Conservation (phyloP, 2,329 filamentous ascomycete genomes). For the Monosporascus sp. region DNA sequence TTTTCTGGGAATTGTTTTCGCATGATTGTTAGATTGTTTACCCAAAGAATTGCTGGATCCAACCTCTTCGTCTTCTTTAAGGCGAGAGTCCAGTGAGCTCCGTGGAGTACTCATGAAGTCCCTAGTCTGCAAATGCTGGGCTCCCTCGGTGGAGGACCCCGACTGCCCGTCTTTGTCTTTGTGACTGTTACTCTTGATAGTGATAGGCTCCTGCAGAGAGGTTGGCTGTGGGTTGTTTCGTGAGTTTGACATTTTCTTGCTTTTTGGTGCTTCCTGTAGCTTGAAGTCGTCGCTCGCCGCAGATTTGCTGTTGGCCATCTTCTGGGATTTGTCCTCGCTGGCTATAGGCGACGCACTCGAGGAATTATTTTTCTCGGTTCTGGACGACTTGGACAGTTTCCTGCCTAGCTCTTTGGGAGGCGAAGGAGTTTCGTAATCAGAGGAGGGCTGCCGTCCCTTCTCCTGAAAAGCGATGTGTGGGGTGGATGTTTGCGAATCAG, state of each 20-base stretch:
- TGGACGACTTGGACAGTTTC: slow-evolving; percentile 42
- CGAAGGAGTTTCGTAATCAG: slow-evolving; percentile 48
- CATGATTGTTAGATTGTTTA: slow-evolving; percentile 31
- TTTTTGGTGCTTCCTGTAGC: slow-evolving; percentile 74
- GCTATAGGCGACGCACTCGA: slow-evolving; percentile 23
- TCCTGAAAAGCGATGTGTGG: slow-evolving; percentile 93
- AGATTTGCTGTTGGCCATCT: slow-evolving; percentile 30
- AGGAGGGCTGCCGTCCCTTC: slow-evolving; percentile 62
- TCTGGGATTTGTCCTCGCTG: slow-evolving; percentile 34
- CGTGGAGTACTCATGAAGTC: slow-evolving; percentile 40
- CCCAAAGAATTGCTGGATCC: slow-evolving; percentile 40
- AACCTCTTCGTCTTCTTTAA: slow-evolving; percentile 48
- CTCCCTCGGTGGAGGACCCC: slow-evolving; percentile 23
- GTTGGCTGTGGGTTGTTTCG: slow-evolving; percentile 41
- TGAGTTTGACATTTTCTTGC: slow-evolving; percentile 39
- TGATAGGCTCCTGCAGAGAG: slow-evolving; percentile 30
- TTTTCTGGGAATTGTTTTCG: slow-evolving; percentile 57
- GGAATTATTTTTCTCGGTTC: slow-evolving; percentile 27
- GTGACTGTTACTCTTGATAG: slow-evolving; percentile 31
- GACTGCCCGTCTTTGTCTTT: slow-evolving; percentile 29
- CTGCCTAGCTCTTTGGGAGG: slow-evolving; percentile 44
- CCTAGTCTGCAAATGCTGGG: slow-evolving; percentile 26
- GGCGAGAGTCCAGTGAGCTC: slow-evolving; percentile 54
- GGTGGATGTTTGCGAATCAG: slow-evolving; percentile 52
- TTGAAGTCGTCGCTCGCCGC: slow-evolving; percentile 59